These are phyloP conservation scores for Penicillium parvum DNA, from an alignment of 495 filamentous ascomycete species.

Conservation along the genomic window DNA sequence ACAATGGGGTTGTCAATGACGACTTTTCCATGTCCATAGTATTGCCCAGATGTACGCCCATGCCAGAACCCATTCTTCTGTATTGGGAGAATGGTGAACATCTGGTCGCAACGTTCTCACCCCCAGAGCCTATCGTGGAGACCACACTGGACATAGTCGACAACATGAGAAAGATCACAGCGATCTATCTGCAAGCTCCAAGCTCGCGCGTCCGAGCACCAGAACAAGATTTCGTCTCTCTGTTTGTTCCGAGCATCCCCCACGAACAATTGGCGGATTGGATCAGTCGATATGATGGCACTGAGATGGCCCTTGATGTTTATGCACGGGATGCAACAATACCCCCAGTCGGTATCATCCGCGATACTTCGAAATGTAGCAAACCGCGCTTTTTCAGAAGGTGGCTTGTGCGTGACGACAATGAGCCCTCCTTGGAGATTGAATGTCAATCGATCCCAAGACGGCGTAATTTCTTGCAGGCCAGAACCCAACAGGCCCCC, in stretches of 20 bases:
- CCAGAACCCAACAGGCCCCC: slow-evolving; percentile 5
- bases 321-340: slow-evolving; percentile 8
- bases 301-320: slow-evolving; percentile 19
- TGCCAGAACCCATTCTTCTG: slow-evolving; percentile 40
- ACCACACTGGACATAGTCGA: slow-evolving; percentile 10
- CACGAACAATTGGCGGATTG: slow-evolving; percentile 19
- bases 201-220: slow-evolving; percentile 30
- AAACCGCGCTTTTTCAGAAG: slow-evolving; percentile 27
- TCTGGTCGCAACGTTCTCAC: slow-evolving; percentile 35
- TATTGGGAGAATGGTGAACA: slow-evolving; percentile 46
- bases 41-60: slow-evolving; percentile 41
- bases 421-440: slow-evolving; percentile 14
- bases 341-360: slow-evolving; percentile 26
- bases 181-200: slow-evolving; percentile 48
- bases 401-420: slow-evolving; percentile 19
- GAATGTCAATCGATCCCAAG: slow-evolving; percentile 29
- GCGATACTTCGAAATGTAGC: slow-evolving; percentile 24
- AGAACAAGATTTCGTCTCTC: slow-evolving; percentile 40
- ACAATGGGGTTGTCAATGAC: slow-evolving; percentile 17
- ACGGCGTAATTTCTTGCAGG: slow-evolving; percentile 32
- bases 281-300: slow-evolving; percentile 20
- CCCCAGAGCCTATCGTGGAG: slow-evolving; percentile 14
- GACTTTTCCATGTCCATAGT: slow-evolving; percentile 41
- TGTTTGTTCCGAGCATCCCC: slow-evolving; percentile 30
- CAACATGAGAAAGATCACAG: slow-evolving; percentile 39